Evolutionary conservation across 2,329 filamentous ascomycete genomes (phyloP).

Genomic region (Lachnellula cervina): DNA sequence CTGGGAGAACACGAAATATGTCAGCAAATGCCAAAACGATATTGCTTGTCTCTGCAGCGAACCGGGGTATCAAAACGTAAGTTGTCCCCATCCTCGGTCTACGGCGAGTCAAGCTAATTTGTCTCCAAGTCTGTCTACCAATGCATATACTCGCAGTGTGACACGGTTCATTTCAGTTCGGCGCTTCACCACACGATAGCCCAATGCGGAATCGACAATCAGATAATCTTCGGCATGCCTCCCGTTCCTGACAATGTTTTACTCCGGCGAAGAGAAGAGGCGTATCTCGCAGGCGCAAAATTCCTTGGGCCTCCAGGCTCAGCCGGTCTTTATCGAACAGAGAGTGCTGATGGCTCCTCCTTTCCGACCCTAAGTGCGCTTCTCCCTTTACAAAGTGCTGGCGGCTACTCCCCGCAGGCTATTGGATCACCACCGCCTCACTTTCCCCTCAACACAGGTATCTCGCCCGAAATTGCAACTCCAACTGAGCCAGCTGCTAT

Average conservation of each 20-base stretch:
- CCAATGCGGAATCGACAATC: slow-evolving; percentile 24
- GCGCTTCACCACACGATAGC: slow-evolving; percentile 32
- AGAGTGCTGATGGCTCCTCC: slow-evolving; percentile 8
- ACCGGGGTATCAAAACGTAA: slow-evolving; percentile 30
- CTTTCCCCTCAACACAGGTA: slow-evolving; percentile 6
- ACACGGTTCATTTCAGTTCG: slow-evolving; percentile 30
- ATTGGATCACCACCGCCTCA: slow-evolving; percentile 3
- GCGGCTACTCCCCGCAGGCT: slow-evolving; percentile 11
- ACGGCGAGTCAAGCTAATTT: background rate
- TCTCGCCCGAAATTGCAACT: slow-evolving; percentile 6
- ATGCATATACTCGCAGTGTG: slow-evolving; percentile 35
- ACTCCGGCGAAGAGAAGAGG: slow-evolving; percentile 28
- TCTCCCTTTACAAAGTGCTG: slow-evolving; percentile 9
- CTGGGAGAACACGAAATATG: slow-evolving; percentile 35
- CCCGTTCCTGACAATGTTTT: slow-evolving; percentile 27
- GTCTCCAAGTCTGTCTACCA: slow-evolving; percentile 31
- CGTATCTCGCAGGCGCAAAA: slow-evolving; percentile 22
- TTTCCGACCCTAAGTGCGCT: slow-evolving; percentile 14
- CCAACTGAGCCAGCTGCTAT: slow-evolving; percentile 6
- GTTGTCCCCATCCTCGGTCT: background rate
- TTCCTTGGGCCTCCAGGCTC: slow-evolving; percentile 18
- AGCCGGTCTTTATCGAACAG: slow-evolving; percentile 15
- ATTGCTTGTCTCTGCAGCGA: slow-evolving; percentile 31
- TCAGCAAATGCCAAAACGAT: slow-evolving; percentile 30
- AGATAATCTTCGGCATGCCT: slow-evolving; percentile 18